Evolutionary conservation across 2,329 filamentous ascomycete species (phyloP), one percentile per base, ranked within the genome.

Genomic region (Epicoccum nigrum): DNA sequence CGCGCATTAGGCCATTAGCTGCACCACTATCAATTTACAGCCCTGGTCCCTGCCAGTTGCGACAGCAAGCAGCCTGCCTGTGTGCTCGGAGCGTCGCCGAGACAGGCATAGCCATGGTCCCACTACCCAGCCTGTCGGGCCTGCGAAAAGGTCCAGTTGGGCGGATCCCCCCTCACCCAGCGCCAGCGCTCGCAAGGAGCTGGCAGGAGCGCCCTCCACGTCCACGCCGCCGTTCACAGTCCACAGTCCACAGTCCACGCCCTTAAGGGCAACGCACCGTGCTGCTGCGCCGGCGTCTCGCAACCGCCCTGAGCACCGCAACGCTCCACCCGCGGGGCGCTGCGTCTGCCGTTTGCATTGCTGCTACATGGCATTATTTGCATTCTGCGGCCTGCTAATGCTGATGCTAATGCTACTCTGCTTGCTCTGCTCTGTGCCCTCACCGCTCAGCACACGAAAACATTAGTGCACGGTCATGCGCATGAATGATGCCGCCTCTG

Each of bases 1-100:
- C 45, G 59, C 53, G 41, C 46, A 48, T 51, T 41, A 58, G 51
- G 50, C 58, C 58, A 59, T 61, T 57, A 61, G 47, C 54, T 51
- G 50, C 38, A 47, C 54, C 45, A 54, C 58, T 63, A 58, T 60
- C 60, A 58, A 62, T 59, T 56, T 56, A 53, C 11, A 25, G n/a
- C 40, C 55, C 56, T 49, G 56, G 48, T 56, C 58, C 62, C 55
- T 57, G 56, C 37, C 56, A 47, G 19, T 42, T 45, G 43, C 42
- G 35, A 51, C 51, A 49, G 55, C 50, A 16, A 31, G 13, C 12
- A 28, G 32, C 42, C 42, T 21, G 32, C 42, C 41, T 34, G 21
- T 46, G 50, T 28, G 35, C 51, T 62, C 59, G 59, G 55, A 58
- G 57, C 58, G 56, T 50, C 35, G 20, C 56, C 55, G 35, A 50